phyloP scores from a whole-genome alignment of 352 stramenopile genomes.

The Pythium myriotylum region DNA sequence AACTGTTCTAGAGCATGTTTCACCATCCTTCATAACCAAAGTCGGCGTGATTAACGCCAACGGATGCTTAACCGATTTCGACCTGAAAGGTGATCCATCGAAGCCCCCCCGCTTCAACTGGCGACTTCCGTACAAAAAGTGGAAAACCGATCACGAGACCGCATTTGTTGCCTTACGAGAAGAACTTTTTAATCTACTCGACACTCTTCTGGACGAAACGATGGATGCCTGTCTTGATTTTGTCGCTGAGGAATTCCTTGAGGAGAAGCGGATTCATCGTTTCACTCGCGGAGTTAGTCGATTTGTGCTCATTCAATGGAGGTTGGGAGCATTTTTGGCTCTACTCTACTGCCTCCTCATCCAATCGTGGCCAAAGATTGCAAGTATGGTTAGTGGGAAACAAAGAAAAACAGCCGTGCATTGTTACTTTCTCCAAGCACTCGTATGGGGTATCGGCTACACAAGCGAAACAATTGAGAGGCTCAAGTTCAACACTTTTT shows the following conservation, averaged over 20 bases:
- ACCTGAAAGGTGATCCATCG: not conserved
- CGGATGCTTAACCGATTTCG: not conserved
- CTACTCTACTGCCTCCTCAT: constrained; percentile 57
- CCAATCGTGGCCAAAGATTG: constrained; percentile 60
- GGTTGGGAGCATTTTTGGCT: constrained; percentile 33
- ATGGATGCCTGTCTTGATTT: constrained; percentile 50
- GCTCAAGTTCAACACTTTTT: constrained; percentile 64
- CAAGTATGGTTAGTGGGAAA: constrained; percentile 59
- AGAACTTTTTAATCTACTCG: constrained; percentile 45
- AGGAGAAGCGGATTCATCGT: not conserved
- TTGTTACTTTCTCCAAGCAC: constrained; percentile 68
- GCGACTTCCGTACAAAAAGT: constrained; percentile 40
- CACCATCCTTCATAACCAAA: constrained; percentile 55
- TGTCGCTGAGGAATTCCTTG: constrained; percentile 41
- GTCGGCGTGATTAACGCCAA: constrained; percentile 47
- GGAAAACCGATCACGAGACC: constrained; percentile 38
- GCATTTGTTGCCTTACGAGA: constrained; percentile 36
- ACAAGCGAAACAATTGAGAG: constrained; percentile 49
- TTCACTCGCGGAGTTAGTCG: not conserved
- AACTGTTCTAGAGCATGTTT: constrained; percentile 42
- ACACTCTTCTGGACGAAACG: constrained; percentile 46
- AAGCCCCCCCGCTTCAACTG: constrained; percentile 16
- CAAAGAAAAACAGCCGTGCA: constrained; percentile 59
- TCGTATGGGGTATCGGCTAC: constrained; percentile 73
- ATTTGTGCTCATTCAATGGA: constrained; percentile 10